Evolutionary conservation across 2,329 filamentous ascomycete genomes (phyloP).

Genomic region (Aspergillus sp.): DNA sequence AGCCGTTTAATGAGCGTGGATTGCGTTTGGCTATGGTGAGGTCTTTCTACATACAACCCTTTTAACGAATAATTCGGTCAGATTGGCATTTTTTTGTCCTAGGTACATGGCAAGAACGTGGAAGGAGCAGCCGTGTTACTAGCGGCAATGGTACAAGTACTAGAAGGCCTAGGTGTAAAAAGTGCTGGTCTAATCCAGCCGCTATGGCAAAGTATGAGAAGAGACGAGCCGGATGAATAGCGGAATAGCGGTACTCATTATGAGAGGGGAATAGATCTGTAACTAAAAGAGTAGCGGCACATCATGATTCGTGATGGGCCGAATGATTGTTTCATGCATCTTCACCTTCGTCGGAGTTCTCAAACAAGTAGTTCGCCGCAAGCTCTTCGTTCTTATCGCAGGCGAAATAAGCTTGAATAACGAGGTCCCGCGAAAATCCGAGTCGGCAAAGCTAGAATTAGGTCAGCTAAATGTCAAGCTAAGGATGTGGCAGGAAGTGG

Average conservation of each 20-base stretch:
- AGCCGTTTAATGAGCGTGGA: no score
- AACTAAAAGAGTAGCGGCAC: slow-evolving; percentile 10
- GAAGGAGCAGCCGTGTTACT: neutral
- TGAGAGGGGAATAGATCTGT: slow-evolving; percentile 10
- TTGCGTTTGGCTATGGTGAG: no score
- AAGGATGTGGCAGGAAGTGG: slow-evolving; percentile 18
- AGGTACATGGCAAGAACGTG: neutral
- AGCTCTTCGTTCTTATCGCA: slow-evolving; percentile 99
- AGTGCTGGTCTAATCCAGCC: neutral
- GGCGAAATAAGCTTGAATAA: slow-evolving; percentile 97
- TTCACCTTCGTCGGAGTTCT: slow-evolving; percentile 83
- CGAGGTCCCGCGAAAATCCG: slow-evolving; percentile 87
- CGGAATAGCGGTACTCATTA: slow-evolving; percentile 1
- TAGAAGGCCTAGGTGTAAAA: neutral
- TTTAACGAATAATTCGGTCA: neutral
- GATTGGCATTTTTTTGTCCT: neutral
- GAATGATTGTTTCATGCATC: slow-evolving; percentile 26
- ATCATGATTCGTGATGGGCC: neutral
- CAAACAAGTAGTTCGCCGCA: slow-evolving; percentile 96
- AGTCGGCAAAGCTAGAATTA: slow-evolving; percentile 74
- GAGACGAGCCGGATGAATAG: neutral
- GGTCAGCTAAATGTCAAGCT: slow-evolving; percentile 17
- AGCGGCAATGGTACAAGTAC: neutral
- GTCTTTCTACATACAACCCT: neutral
- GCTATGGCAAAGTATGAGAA: neutral